Conservation (phyloP, 1,284 basidiomycete species). For the Ganoderma lucidum region DNA sequence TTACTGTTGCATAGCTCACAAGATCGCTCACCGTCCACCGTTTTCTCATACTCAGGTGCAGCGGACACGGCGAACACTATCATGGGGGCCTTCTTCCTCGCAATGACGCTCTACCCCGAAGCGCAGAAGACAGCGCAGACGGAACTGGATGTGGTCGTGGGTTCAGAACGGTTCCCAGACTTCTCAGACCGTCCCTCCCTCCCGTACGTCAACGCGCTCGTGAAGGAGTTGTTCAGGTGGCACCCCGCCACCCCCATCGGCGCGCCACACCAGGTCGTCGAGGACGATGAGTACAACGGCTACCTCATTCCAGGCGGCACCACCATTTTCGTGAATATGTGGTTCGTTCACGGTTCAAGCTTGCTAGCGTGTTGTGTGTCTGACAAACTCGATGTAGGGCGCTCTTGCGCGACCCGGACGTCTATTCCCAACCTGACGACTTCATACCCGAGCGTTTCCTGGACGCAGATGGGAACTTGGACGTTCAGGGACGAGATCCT, state of each 20-base stretch:
- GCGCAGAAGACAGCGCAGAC: slow-evolving; percentile 40
- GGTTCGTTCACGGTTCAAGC: slow-evolving; percentile 10
- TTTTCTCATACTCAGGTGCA: too few relatives aligned
- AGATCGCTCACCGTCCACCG: too few relatives aligned
- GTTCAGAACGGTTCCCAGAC: slow-evolving; percentile 39
- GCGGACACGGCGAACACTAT: not conserved
- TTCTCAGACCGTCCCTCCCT: slow-evolving; percentile 39
- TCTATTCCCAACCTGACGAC: slow-evolving; percentile 29
- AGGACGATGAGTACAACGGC: slow-evolving; percentile 27
- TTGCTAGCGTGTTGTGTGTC: not conserved
- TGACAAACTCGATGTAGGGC: slow-evolving; percentile 14
- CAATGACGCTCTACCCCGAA: slow-evolving; percentile 42
- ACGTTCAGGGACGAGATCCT: slow-evolving; percentile 9
- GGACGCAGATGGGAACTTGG: not conserved
- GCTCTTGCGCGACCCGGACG: slow-evolving; percentile 31
- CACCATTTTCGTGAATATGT: slow-evolving; percentile 23
- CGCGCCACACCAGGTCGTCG: slow-evolving; percentile 21
- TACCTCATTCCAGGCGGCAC: slow-evolving; percentile 24
- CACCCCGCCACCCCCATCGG: slow-evolving; percentile 31
- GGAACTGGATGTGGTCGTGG: slow-evolving; percentile 43
- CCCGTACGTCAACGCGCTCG: slow-evolving; percentile 42
- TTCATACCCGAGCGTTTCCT: slow-evolving; percentile 28
- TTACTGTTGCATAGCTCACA: too few relatives aligned
- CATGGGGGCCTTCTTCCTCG: slow-evolving; percentile 38
- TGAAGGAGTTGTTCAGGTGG: slow-evolving; percentile 47